These are phyloP conservation scores for Panicum hallii DNA, from an alignment of 202 grass and related monocot genomes.

Conservation along the genomic window DNA sequence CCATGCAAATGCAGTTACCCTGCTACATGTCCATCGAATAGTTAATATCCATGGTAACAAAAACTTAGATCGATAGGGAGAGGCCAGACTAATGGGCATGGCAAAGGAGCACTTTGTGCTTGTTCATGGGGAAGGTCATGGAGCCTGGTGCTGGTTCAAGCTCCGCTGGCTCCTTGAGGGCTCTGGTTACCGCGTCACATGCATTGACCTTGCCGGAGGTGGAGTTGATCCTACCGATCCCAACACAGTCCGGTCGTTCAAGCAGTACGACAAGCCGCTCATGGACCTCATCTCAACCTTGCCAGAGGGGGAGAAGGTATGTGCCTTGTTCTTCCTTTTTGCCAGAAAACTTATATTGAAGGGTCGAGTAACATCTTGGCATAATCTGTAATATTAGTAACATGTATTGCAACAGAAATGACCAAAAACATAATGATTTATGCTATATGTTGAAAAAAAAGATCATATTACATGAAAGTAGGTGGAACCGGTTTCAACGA, in stretches of 20 bases:
- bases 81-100: constrained; percentile 38
- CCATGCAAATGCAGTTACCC: constrained; percentile 6
- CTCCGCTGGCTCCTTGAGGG: constrained; percentile 63
- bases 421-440: not conserved
- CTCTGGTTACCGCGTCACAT: constrained; percentile 49
- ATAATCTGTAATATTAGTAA: not conserved
- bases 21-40: constrained; percentile 11
- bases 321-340: not conserved
- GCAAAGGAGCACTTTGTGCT: constrained; percentile 56
- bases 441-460: constrained; percentile 15
- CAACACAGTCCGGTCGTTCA: constrained; percentile 37
- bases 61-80: constrained; percentile 9
- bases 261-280: constrained; percentile 57
- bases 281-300: constrained; percentile 52
- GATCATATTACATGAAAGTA: constrained; percentile 9
- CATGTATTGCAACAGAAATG: constrained; percentile 21
- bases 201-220: constrained; percentile 59
- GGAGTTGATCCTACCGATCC: constrained; percentile 57
- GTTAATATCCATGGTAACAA: not conserved
- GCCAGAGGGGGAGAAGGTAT: constrained; percentile 58
- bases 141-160: constrained; percentile 68
- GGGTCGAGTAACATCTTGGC: not conserved
- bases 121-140: constrained; percentile 67
- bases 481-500: not conserved
- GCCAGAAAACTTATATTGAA: not conserved